Conservation (phyloP, 208 protist species). For the Willaertia magna region DNA sequence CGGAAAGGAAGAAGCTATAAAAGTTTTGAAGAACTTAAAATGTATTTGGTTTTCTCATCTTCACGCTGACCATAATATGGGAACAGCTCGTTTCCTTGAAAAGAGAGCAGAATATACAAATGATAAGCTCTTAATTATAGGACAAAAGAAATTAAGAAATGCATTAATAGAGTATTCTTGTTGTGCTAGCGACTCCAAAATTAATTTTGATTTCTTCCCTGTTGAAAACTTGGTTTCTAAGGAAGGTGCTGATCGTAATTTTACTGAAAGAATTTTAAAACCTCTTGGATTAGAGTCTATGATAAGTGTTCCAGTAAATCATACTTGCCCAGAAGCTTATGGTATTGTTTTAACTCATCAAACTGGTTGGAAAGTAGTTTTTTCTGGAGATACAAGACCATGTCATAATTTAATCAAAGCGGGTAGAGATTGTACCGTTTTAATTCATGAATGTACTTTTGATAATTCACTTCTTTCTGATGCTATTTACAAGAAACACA, state of each 20-base stretch:
- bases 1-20: background rate
- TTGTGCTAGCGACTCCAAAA: background rate
- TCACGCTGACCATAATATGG: slow-evolving; percentile 18
- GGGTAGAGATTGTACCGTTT: background rate
- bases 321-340: background rate
- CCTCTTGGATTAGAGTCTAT: background rate
- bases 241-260: background rate
- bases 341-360: background rate
- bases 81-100: background rate
- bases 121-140: background rate
- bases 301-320: background rate
- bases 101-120: background rate
- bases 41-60: slow-evolving; percentile 15
- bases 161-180: background rate
- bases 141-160: background rate
- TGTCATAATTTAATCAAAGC: background rate
- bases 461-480: background rate
- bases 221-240: background rate
- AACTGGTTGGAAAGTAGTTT: background rate
- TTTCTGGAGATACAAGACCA: slow-evolving; percentile 17
- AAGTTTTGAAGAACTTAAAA: slow-evolving; percentile 4
- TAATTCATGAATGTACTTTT: slow-evolving; percentile 23
- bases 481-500: slow-evolving; percentile 38
- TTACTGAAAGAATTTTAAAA: background rate
- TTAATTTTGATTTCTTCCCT: background rate